Percentiles rank a stretch among this genome's conserved stretches.
These are phyloP conservation scores for Fragilariopsis cylindrus DNA, from an alignment of 108 stramenopile genomes.

Conservation along the genomic window DNA sequence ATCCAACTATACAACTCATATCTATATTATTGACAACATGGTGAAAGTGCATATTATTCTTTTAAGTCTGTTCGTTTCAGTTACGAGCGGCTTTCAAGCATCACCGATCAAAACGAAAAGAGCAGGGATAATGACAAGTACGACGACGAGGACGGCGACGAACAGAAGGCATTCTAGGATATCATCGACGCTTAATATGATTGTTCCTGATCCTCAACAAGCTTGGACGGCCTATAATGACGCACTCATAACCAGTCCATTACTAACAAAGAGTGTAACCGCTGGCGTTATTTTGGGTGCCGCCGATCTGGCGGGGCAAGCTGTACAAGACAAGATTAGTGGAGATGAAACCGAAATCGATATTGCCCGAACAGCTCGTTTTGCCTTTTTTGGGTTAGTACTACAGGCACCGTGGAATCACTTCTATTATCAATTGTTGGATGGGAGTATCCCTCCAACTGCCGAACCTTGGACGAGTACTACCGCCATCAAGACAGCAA, in stretches of 20 bases:
- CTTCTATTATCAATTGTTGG: slow-evolving; percentile 85
- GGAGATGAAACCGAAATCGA: slow-evolving; percentile 32
- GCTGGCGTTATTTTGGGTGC: slow-evolving; percentile 87
- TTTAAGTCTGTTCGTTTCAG: neutral
- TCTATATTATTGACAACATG: neutral
- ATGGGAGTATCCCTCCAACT: slow-evolving; percentile 89
- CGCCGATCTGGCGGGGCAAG: slow-evolving; percentile 83
- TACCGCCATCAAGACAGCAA: slow-evolving; percentile 81
- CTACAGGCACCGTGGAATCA: slow-evolving; percentile 95
- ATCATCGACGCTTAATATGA: neutral
- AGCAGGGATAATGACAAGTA: no score
- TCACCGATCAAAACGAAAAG: no score
- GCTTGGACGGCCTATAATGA: slow-evolving; percentile 68
- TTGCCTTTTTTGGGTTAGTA: slow-evolving; percentile 88
- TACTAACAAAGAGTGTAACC: slow-evolving; percentile 79
- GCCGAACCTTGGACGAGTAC: slow-evolving; percentile 83
- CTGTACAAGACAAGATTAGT: slow-evolving; percentile 44
- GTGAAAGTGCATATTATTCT: neutral
- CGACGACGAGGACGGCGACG: no score
- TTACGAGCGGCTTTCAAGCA: neutral
- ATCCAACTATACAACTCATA: neutral
- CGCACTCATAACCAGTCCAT: slow-evolving; percentile 61
- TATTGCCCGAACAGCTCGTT: slow-evolving; percentile 67
- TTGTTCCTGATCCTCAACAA: slow-evolving; percentile 15
- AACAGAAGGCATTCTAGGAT: no score